These are phyloP conservation scores for Umbelopsis ramanniana DNA, from an alignment of 192 early-diverging fungal genomes.

Conservation along the genomic window DNA sequence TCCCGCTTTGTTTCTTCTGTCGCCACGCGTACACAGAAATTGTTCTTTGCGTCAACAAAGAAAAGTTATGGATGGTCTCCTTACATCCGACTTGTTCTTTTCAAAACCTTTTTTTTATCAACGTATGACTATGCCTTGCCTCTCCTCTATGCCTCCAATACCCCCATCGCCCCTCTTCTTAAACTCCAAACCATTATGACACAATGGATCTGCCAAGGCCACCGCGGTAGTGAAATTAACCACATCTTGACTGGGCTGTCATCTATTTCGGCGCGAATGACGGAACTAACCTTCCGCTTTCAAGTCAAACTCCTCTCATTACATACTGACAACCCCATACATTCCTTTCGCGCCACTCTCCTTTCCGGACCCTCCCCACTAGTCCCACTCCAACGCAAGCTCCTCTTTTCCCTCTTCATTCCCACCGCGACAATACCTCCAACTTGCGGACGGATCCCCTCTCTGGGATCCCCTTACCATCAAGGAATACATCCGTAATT, in stretches of 20 bases:
- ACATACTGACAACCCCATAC: neutral
- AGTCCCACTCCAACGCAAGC: neutral
- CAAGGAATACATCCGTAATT: neutral
- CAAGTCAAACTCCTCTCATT: neutral
- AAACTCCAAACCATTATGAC: neutral
- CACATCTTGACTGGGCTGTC: neutral
- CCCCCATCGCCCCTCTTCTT: neutral
- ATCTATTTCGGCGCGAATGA: neutral
- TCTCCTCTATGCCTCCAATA: neutral
- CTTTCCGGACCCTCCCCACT: neutral
- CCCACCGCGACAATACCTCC: neutral
- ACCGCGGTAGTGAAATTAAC: neutral
- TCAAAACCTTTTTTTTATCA: neutral
- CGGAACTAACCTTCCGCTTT: constrained; percentile 5
- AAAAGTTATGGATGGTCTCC: neutral
- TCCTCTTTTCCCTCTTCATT: neutral
- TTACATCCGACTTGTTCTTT: neutral
- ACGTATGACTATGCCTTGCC: neutral
- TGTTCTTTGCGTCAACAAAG: no score
- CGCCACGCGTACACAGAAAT: no score
- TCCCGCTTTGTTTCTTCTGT: no score
- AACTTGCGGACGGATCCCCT: neutral
- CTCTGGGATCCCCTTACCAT: neutral
- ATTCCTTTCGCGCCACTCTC: neutral
- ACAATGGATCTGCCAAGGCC: neutral